These are phyloP conservation scores for Pisolithus albus DNA, from an alignment of 768 basidiomycete species.

Conservation along the genomic window DNA sequence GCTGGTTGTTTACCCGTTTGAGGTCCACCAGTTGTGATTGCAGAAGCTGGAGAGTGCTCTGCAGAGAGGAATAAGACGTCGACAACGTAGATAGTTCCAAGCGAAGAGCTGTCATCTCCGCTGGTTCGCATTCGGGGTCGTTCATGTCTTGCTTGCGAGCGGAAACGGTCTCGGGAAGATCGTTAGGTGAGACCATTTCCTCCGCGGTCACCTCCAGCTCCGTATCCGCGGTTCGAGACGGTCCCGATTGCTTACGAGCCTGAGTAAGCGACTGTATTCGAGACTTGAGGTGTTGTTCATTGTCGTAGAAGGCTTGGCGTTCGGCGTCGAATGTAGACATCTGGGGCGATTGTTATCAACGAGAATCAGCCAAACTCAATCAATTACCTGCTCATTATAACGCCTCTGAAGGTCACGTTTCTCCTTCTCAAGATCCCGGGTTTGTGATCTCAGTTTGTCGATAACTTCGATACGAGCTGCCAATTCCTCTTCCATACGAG, in stretches of 20 bases:
- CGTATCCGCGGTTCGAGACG: conserved; percentile 25
- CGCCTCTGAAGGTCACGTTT: conserved; percentile 75
- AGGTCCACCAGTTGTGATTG: conserved; percentile 82
- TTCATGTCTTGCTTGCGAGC: conserved; percentile 41
- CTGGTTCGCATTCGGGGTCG: conserved; percentile 70
- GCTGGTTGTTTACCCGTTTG: conserved; percentile 77
- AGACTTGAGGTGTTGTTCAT: conserved; percentile 88
- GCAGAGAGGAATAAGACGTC: conserved; percentile 75
- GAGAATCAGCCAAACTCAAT: conserved; percentile 10
- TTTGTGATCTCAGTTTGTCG: conserved; percentile 74
- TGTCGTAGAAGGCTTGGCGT: conserved; percentile 87
- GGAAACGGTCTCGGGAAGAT: conserved; percentile 14
- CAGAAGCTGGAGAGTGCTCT: conserved; percentile 77
- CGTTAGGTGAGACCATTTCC: conserved; percentile 25
- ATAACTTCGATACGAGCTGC: conserved; percentile 75
- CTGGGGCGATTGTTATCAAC: conserved; percentile 32
- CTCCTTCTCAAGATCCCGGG: conserved; percentile 84
- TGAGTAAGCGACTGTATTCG: conserved; percentile 78
- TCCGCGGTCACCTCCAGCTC: conserved; percentile 38
- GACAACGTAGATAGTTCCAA: conserved; percentile 83
- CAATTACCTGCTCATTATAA: conserved; percentile 79
- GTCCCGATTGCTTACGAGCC: conserved; percentile 49
- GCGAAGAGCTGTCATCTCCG: conserved; percentile 78
- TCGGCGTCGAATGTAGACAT: conserved; percentile 87
- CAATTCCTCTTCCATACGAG: conserved; percentile 75